Evolutionary conservation across 163 green algal genomes (phyloP).

Genomic region (Prototheca wickerhamii): DNA sequence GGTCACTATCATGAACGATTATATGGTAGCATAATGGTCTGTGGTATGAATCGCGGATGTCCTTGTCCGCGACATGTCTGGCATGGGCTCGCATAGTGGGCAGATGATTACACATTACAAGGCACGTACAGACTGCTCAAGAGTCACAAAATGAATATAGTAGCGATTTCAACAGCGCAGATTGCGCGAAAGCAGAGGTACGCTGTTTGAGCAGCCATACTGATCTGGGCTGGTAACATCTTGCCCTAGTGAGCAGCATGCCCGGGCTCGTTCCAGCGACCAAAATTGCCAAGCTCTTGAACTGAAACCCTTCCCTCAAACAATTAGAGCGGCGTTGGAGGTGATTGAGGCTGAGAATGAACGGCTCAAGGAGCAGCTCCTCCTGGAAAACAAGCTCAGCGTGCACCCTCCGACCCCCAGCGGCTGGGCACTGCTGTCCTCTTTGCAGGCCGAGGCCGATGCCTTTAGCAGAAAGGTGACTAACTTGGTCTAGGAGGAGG

Average conservation of each 20-base stretch:
- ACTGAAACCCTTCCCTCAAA: too few relatives aligned
- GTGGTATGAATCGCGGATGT: not conserved
- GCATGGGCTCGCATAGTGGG: not conserved
- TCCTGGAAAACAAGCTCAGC: conserved; percentile 83
- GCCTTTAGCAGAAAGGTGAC: conserved; percentile 35
- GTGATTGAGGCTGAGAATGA: conserved; percentile 73
- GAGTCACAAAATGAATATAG: not conserved
- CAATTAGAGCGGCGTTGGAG: conserved; percentile 58
- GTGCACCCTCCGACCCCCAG: conserved; percentile 52
- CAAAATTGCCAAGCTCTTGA: conserved; percentile 8
- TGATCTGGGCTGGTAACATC: not conserved
- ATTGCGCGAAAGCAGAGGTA: conserved; percentile 26
- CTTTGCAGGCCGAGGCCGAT: conserved; percentile 40
- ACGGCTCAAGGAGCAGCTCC: conserved; percentile 81
- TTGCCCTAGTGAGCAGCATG: not conserved
- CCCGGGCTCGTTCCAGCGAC: not conserved
- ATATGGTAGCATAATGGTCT: too few relatives aligned
- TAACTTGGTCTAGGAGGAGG: too few relatives aligned
- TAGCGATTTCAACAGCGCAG: conserved; percentile 8
- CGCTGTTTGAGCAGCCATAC: not conserved
- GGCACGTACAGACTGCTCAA: not conserved
- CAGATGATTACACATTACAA: not conserved
- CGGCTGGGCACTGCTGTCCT: conserved; percentile 40
- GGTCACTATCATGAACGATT: too few relatives aligned
- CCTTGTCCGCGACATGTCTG: not conserved